Base-by-base conservation (phyloP, 108 stramenopile species). In the Fragilariopsis cylindrus region DNA sequence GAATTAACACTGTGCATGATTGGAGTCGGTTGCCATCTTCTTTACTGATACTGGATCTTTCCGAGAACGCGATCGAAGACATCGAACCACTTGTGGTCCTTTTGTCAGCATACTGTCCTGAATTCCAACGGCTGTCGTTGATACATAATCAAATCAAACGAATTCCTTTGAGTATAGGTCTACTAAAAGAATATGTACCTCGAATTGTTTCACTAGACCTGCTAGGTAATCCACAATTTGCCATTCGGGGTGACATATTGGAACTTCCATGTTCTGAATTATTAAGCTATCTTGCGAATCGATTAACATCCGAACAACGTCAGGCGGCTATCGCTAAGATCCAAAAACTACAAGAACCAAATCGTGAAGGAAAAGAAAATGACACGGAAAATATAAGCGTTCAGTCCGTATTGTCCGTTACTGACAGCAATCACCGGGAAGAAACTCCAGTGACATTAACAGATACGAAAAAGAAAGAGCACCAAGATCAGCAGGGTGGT, bases 221-320 rank as follows among this genome's bases (percentile, higher is more conserved):
- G 11, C 68, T 50, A 54, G 74, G 76, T 4, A 84, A 84, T 78
- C 80, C 84, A 3, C 84, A 84, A 68, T 73, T 60, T 12, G 46
- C 18, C 3, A 42, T 84, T 11, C 76, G 80, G 53, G 48, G 43
- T 16, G 72, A 57, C 30, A 49, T 76, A 4, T 55, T 84, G 47
- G 80, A 72, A 18, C 70, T 66, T 40, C 48, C 70, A 8, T 72
- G 75, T 18, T 18, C 41, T 4, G 69, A 84, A 4, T 66, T 80
- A 40, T 48, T 84, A 39, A 9, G 30, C 7, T 84, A 81, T 60
- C 70, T 84, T 12, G 0, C 48, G 16, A 73, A 78, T 48, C 72
- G 81, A 48, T 56, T 84, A 77, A 75, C 77, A n/a, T 9, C 39
- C n/a, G 74, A 71, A 43, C 53, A 74, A 46, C 13, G 47, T 12